A percentile compares a stretch with the other conserved stretches of the same genome.
Conservation (phyloP, 805 yeast genomes). For the Candida maris region DNA sequence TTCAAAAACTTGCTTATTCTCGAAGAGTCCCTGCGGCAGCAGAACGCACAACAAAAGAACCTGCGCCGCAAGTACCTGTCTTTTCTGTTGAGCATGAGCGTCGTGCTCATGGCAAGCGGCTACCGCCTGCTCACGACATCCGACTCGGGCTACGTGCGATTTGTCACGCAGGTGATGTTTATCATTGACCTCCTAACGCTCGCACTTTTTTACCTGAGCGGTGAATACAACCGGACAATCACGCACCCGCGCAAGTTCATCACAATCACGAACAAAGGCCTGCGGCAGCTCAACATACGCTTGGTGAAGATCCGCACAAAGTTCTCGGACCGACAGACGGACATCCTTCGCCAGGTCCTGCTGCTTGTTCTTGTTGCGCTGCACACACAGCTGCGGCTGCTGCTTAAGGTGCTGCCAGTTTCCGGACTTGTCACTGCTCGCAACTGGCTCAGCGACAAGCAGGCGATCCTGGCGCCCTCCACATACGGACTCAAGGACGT, state of each 20-base stretch:
- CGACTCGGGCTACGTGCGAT: conserved; percentile 33
- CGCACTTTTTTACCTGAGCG: conserved; percentile 76
- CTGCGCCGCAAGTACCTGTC: conserved; percentile 60
- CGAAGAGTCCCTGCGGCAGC: conserved; percentile 83
- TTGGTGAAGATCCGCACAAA: conserved; percentile 58
- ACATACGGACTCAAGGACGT: conserved; percentile 77
- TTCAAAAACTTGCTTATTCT: conserved; percentile 77
- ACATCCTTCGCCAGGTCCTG: conserved; percentile 14
- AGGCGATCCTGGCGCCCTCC: conserved; percentile 27
- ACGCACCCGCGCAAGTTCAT: conserved; percentile 77
- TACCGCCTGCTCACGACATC: conserved; percentile 32
- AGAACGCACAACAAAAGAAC: conserved; percentile 66
- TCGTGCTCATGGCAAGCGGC: conserved; percentile 33
- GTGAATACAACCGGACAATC: conserved; percentile 84
- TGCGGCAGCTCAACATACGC: conserved; percentile 76
- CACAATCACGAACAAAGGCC: conserved; percentile 81
- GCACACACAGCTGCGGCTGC: conserved; percentile 8
- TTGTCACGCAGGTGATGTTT: conserved; percentile 50
- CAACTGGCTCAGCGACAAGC: conserved; percentile 25
- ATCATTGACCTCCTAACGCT: conserved; percentile 64
- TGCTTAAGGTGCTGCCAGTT: conserved; percentile 9
- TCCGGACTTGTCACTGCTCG: conserved; percentile 10
- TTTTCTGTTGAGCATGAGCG: conserved; percentile 44
- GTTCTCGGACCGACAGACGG: conserved; percentile 31
- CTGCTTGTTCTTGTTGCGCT: conserved; percentile 14